Percentiles rank a stretch among this genome's conserved stretches.
These are phyloP conservation scores for Diplocarpon mali DNA, from an alignment of 2,329 filamentous ascomycete genomes.

Conservation along the genomic window DNA sequence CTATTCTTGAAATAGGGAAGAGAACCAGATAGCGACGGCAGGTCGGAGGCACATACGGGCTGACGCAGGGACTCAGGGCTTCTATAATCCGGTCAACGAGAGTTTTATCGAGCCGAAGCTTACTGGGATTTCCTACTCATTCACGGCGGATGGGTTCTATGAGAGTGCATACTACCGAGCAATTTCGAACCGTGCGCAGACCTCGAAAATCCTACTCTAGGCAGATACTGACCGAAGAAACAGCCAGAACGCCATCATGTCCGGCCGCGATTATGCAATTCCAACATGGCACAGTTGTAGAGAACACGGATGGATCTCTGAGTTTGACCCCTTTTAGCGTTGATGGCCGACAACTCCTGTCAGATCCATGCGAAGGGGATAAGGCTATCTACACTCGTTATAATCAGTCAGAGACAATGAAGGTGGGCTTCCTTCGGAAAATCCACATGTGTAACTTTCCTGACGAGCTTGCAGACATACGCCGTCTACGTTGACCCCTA, in stretches of 20 bases:
- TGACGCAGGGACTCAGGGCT: slow-evolving; percentile 37
- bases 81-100: slow-evolving; percentile 58
- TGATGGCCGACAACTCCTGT: slow-evolving; percentile 57
- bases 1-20: slow-evolving; percentile 19
- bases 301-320: slow-evolving; percentile 46
- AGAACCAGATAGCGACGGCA: slow-evolving; percentile 1
- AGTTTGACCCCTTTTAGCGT: slow-evolving; percentile 47
- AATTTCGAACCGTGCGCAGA: slow-evolving; percentile 50
- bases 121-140: slow-evolving; percentile 65
- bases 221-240: slow-evolving; percentile 10
- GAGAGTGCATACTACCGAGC: slow-evolving; percentile 62
- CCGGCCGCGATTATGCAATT: slow-evolving; percentile 58
- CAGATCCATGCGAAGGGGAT: slow-evolving; percentile 46
- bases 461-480: slow-evolving; percentile 25
- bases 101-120: slow-evolving; percentile 52
- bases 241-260: slow-evolving; percentile 49
- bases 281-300: slow-evolving; percentile 55
- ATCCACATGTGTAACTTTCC: not conserved
- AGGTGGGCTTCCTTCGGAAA: slow-evolving; percentile 33
- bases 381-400: slow-evolving; percentile 52
- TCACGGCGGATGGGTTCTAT: slow-evolving; percentile 54
- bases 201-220: not conserved
- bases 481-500: slow-evolving; percentile 43
- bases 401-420: slow-evolving; percentile 51
- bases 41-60: slow-evolving; percentile 2